Base-by-base conservation (phyloP, 2,329 filamentous ascomycete species). In the Nectriaceae sp. region DNA sequence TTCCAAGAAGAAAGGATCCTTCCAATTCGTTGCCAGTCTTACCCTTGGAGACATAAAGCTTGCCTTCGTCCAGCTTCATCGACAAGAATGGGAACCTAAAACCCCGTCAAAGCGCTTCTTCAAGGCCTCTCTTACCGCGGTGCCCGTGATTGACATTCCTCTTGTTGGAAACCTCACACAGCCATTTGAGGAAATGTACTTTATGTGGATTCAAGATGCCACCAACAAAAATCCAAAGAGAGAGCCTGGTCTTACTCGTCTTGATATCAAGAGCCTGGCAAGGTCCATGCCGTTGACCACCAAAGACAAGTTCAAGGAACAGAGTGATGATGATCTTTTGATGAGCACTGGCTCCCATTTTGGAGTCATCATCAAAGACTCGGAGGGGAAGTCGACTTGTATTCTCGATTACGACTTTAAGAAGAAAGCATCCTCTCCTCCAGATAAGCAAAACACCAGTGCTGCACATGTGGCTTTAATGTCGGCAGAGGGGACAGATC, bases 161-260 rank as follows among this genome's bases (percentile, higher is more conserved):
- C 35, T 69, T 2, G 50, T 70, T 8, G 68, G 68, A 2, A 51
- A 56, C 13, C 20, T 71, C 6, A 47, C 47, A 2, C 68, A 68
- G 46, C 68, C 68, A 1, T 61, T 71, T 24, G 66, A 71, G 26
- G 67, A 69, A 45, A 51, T 69, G 51, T 65, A 60, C 20, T 65
- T 62, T 36, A 47, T 69, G 31, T 70, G 63, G 65, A 56, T 68
- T 2, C 61, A 68, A 40, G 66, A 67, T 31, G 46, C 18, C 3
- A 22, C 40, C 0, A 16, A 36, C 8, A 15, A 36, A 18, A 16
- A 10, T n/a, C 11, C 11, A 6, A 16, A 6, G 6, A 10, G 16
- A n/a, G 5, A 5, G 11, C 5, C 33, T 11, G 33, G 33, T 5
- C 33, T 36, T 16, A 36, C 33, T 18, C 33, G 33, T 36, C 8